These are phyloP conservation scores for Lenzites betulinus DNA, from an alignment of 768 basidiomycete species.

Conservation along the genomic window DNA sequence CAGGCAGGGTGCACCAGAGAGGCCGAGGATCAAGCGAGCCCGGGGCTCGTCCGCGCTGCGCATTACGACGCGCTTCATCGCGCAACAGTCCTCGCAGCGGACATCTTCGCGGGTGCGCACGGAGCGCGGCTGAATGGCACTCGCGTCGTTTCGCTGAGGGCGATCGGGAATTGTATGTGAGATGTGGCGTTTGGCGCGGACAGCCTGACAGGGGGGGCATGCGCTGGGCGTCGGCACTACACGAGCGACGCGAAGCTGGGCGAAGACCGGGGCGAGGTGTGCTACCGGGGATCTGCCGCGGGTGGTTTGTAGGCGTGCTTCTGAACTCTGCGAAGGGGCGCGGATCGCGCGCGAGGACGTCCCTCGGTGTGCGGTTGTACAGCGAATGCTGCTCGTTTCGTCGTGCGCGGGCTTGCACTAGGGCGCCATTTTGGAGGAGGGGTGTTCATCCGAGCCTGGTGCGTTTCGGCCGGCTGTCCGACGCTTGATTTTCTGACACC, in stretches of 20 bases:
- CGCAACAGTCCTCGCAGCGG: too few relatives aligned
- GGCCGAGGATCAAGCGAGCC: constrained; percentile 11
- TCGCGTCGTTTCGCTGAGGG: background rate
- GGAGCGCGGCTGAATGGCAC: background rate
- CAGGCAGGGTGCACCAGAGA: background rate
- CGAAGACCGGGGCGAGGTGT: background rate
- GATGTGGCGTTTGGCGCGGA: constrained; percentile 6
- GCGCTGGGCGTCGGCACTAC: too few relatives aligned
- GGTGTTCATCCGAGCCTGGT: too few relatives aligned
- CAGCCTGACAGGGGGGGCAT: too few relatives aligned
- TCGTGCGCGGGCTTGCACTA: too few relatives aligned
- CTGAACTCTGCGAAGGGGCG: background rate
- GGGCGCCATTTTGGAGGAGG: too few relatives aligned
- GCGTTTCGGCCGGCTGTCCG: too few relatives aligned
- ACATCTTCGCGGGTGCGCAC: background rate
- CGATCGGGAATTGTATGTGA: background rate
- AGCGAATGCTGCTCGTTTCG: too few relatives aligned
- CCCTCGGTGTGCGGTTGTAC: too few relatives aligned
- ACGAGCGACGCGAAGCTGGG: background rate
- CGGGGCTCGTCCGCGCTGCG: background rate
- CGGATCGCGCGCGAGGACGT: too few relatives aligned
- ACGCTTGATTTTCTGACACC: too few relatives aligned
- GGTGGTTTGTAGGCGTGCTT: background rate
- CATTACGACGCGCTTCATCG: background rate
- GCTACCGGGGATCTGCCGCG: background rate